Evolutionary conservation across 768 basidiomycete species (phyloP).

Genomic region (Lepiota brunneoincarnata): DNA sequence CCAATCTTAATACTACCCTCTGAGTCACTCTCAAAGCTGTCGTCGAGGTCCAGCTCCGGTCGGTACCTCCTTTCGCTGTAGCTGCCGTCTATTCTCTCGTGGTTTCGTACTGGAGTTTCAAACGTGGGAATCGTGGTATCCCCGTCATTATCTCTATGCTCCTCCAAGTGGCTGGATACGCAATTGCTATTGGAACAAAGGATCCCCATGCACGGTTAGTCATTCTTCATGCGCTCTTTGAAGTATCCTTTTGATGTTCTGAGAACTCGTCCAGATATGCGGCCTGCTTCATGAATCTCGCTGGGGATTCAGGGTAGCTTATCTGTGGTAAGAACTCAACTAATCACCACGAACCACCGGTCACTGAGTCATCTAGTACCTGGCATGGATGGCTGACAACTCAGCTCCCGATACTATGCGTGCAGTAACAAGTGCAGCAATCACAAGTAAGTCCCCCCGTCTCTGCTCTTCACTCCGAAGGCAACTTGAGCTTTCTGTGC

Average conservation of each 20-base stretch:
- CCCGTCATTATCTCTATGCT: constrained; percentile 32
- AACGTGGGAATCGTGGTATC: constrained; percentile 31
- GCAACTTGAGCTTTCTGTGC: constrained; percentile 29
- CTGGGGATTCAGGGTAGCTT: constrained; percentile 36
- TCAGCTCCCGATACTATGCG: constrained; percentile 47
- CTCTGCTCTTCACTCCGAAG: constrained; percentile 36
- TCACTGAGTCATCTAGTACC: constrained; percentile 19
- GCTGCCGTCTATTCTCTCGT: constrained; percentile 40
- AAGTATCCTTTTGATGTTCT: too few species aligned
- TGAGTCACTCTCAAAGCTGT: constrained; percentile 25
- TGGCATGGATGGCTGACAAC: constrained; percentile 50
- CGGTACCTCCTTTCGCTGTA: constrained; percentile 44
- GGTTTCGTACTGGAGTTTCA: constrained; percentile 32
- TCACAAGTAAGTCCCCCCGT: constrained; percentile 35
- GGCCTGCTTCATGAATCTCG: constrained; percentile 43
- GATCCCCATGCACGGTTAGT: constrained; percentile 32
- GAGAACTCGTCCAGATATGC: constrained; percentile 38
- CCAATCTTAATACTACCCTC: neutral
- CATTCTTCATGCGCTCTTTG: too few species aligned
- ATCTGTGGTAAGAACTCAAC: constrained; percentile 24
- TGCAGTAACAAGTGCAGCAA: constrained; percentile 40
- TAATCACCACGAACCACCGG: neutral
- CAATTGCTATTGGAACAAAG: constrained; percentile 38
- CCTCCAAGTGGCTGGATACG: constrained; percentile 40
- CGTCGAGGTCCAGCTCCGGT: constrained; percentile 44